Evolutionary conservation across 2,329 filamentous ascomycete genomes (phyloP).

Genomic region (Sphaerostilbella broomeana): DNA sequence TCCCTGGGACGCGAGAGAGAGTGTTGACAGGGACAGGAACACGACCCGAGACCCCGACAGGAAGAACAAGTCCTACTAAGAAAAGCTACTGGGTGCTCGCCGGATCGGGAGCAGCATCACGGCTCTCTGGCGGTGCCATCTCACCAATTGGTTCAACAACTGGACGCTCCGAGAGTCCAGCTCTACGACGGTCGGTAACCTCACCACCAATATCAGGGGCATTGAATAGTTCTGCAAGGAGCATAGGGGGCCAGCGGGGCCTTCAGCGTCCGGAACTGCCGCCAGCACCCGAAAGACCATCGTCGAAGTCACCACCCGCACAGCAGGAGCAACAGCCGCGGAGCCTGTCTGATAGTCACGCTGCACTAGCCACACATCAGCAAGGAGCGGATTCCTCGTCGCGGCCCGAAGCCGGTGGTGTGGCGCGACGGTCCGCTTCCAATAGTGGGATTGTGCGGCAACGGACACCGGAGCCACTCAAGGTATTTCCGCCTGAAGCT

Average conservation of each 20-base stretch:
- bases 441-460: slow-evolving; percentile 47
- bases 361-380: slow-evolving; percentile 8
- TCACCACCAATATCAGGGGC: slow-evolving; percentile 4
- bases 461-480: slow-evolving; percentile 47
- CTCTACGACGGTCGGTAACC: slow-evolving; percentile 4
- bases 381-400: slow-evolving; percentile 13
- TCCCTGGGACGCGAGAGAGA: slow-evolving; percentile 14
- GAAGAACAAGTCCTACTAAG: slow-evolving; percentile 14
- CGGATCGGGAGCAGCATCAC: slow-evolving; percentile 1
- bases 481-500: slow-evolving; percentile 53
- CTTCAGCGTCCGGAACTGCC: slow-evolving; percentile 7
- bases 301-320: background rate
- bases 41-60: slow-evolving; percentile 10
- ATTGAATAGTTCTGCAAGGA: slow-evolving; percentile 2
- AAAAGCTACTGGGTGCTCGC: slow-evolving; percentile 26
- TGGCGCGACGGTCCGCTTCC: slow-evolving; percentile 40
- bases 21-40: slow-evolving; percentile 16
- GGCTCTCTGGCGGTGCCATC: slow-evolving; percentile 4
- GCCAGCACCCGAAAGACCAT: too few relatives aligned
- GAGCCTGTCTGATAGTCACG: slow-evolving; percentile 33
- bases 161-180: slow-evolving; percentile 10
- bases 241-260: background rate
- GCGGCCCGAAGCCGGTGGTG: slow-evolving; percentile 18
- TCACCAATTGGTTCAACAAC: slow-evolving; percentile 6
- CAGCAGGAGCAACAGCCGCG: slow-evolving; percentile 10